Evolutionary conservation across 495 filamentous ascomycete genomes (phyloP), one percentile per base, ranked within the genome.

Genomic region (Amniculicola lignicola): DNA sequence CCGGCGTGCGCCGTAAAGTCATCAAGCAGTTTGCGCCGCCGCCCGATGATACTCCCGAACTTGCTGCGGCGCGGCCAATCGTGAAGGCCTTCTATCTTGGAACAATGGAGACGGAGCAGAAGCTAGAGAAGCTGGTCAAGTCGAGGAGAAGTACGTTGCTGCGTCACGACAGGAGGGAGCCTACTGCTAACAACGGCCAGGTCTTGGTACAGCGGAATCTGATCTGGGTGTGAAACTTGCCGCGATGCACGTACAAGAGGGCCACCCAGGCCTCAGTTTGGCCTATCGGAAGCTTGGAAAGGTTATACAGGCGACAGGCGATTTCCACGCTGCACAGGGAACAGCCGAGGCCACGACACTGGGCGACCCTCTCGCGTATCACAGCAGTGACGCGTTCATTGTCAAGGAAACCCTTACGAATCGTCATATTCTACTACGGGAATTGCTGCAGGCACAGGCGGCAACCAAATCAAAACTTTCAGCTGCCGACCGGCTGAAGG

Each of bases 321-420:
- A 99, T 69, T 95, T 82, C 62, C 94, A 97, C 67, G 90, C 92
- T n/a, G 91, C 92, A 7, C 94, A 99, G 73, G 94, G 88, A 27
- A 99, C 94, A 9, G 89, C 89, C 14, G 94, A 99, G 71, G 94
- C 94, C 5, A 95, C 92, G 1, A 96, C 92, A 0, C 78, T 99
- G 39, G 89, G 88, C 40, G 94, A 97, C 63, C 90, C 94, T 5
- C 81, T 99, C 46, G 86, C 87, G 57, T 97, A 99, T 67, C 91
- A 99, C 72, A 96, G 90, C 22, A 84, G 85, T 12, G 93, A 99
- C 67, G 89, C 94, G 21, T 93, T 97, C 68, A 95, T 97, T 66
- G 94, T 99, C 60, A 99, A 99, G 72, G 94, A 99, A 67, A 96
- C 92, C 19, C 80, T 99, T 59, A 99, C 94, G 16, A 99, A 99